A percentile compares a stretch with the other conserved stretches of the same genome.
phyloP scores from a whole-genome alignment of 2,329 filamentous ascomycete species.

The Alternaria sp. region DNA sequence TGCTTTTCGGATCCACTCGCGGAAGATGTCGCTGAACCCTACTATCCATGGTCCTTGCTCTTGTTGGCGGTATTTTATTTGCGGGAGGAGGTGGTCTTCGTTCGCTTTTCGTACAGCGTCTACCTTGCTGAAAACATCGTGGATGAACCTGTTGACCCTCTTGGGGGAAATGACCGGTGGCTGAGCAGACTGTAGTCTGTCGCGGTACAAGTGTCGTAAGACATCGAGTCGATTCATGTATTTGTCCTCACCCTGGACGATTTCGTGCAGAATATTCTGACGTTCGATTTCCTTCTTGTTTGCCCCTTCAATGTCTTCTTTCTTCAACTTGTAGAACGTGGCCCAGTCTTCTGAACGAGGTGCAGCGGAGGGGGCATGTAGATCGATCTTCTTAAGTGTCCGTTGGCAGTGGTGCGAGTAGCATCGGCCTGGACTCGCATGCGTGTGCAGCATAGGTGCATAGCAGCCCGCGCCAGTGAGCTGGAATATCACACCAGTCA shows the following conservation, averaged over 20 bases:
- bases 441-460: conserved; percentile 78
- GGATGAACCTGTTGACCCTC: conserved; percentile 79
- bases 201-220: conserved; percentile 82
- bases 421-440: conserved; percentile 75
- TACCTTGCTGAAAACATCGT: conserved; percentile 87
- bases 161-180: conserved; percentile 83
- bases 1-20: conserved; percentile 97
- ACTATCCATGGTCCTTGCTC: conserved; percentile 95
- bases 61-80: conserved; percentile 95
- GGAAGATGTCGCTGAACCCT: conserved; percentile 95
- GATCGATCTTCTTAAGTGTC: conserved; percentile 91
- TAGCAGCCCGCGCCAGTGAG: conserved; percentile 93
- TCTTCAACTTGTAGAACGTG: conserved; percentile 84
- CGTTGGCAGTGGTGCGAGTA: conserved; percentile 95
- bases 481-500: conserved; percentile 93
- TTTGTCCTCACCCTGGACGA: conserved; percentile 89
- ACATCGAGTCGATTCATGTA: conserved; percentile 92
- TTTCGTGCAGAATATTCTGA: conserved; percentile 94
- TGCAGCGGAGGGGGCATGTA: conserved; percentile 75
- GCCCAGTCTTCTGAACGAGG: conserved; percentile 82
- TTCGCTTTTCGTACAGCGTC: conserved; percentile 90
- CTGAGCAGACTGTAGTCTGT: conserved; percentile 75
- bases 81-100: conserved; percentile 88
- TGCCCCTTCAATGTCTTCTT: conserved; percentile 74
- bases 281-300: conserved; percentile 88